A percentile compares a stretch with the other conserved stretches of the same genome.
Evolutionary conservation across 148 eudicot genomes (phyloP).

Genomic region (Cornus florida): DNA sequence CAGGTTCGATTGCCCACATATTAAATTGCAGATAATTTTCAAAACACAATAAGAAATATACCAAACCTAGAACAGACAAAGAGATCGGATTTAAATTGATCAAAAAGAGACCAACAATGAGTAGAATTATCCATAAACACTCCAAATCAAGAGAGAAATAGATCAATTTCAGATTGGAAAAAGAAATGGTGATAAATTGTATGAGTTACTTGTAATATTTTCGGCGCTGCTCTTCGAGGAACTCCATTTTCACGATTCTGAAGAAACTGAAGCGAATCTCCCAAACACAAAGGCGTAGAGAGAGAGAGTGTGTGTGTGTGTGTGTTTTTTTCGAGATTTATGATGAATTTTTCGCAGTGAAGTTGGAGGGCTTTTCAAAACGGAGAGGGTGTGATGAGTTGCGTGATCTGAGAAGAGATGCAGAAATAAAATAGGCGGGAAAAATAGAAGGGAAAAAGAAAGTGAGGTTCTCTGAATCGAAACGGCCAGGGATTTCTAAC

Average conservation of each 20-base stretch:
- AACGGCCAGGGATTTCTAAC: not conserved
- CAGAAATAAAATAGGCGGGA: conserved; percentile 8
- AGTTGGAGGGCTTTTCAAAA: no score
- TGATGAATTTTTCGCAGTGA: no score
- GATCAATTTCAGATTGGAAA: not conserved
- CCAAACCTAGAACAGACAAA: no score
- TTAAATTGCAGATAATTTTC: not conserved
- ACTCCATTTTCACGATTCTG: not conserved
- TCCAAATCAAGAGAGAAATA: not conserved
- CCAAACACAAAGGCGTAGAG: not conserved
- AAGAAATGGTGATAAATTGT: not conserved
- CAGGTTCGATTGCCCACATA: not conserved
- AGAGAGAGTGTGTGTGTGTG: not conserved
- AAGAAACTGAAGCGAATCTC: not conserved
- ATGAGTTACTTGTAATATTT: not conserved
- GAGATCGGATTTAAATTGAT: not conserved
- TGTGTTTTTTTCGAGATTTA: no score
- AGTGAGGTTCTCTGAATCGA: not conserved
- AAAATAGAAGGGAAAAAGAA: not conserved
- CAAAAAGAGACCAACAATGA: not conserved
- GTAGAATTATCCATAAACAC: not conserved
- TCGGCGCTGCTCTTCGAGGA: not conserved
- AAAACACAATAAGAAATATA: not conserved
- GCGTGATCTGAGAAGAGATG: not conserved
- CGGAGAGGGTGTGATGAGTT: not conserved